phyloP scores from a whole-genome alignment of 495 filamentous ascomycete species.

The Annulohypoxylon bovei region DNA sequence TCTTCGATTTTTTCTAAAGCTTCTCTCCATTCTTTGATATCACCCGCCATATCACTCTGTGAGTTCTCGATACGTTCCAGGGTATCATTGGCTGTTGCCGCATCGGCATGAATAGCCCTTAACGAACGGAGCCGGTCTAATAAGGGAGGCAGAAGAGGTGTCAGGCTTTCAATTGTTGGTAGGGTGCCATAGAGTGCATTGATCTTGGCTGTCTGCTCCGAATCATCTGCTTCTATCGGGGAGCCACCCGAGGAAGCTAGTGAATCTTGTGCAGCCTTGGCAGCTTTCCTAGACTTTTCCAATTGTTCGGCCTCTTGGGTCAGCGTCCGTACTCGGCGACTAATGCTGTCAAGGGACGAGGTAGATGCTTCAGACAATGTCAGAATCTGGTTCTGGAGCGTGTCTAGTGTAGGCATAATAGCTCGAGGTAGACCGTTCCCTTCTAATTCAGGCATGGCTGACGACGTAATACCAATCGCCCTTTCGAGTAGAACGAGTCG shows the following conservation, averaged over 20 bases:
- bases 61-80: slow-evolving; percentile 78
- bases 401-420: slow-evolving; percentile 81
- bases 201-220: slow-evolving; percentile 83
- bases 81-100: slow-evolving; percentile 82
- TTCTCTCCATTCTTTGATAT: slow-evolving; percentile 87
- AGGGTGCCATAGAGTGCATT: slow-evolving; percentile 92
- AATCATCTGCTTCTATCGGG: slow-evolving; percentile 54
- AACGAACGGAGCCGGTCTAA: slow-evolving; percentile 87
- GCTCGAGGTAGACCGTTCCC: slow-evolving; percentile 66
- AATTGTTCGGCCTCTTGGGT: slow-evolving; percentile 83
- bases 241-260: slow-evolving; percentile 59
- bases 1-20: slow-evolving; percentile 81
- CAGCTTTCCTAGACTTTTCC: slow-evolving; percentile 73
- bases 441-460: slow-evolving; percentile 70
- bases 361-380: slow-evolving; percentile 71
- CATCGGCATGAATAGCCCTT: slow-evolving; percentile 84
- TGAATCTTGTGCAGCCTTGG: slow-evolving; percentile 72
- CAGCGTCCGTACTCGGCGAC: slow-evolving; percentile 75
- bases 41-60: slow-evolving; percentile 82
- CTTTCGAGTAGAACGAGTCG: slow-evolving; percentile 82
- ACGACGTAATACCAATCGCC: slow-evolving; percentile 78
- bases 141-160: slow-evolving; percentile 84
- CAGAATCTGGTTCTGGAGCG: slow-evolving; percentile 76
- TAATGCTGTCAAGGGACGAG: slow-evolving; percentile 77
- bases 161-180: slow-evolving; percentile 85